A percentile compares a stretch with the other conserved stretches of the same genome.
These are phyloP conservation scores for Graphilbum fragrans DNA, from an alignment of 2,329 filamentous ascomycete genomes.

Conservation along the genomic window DNA sequence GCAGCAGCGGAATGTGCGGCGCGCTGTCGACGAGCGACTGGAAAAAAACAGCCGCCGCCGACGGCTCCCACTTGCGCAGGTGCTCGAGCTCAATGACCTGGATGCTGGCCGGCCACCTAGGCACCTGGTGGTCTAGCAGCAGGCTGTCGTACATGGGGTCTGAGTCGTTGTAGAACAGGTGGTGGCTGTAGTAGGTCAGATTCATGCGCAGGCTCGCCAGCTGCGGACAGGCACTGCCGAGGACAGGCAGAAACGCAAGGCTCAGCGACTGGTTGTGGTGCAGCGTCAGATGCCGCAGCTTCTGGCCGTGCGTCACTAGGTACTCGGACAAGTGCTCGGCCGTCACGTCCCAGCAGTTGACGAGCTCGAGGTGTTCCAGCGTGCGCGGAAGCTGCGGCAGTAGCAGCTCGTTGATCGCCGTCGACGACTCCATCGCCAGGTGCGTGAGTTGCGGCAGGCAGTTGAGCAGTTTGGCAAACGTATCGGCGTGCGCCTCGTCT, in stretches of 20 bases:
- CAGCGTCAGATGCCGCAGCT: slow-evolving; percentile 56
- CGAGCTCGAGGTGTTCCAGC: slow-evolving; percentile 57
- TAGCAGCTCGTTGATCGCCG: slow-evolving; percentile 54
- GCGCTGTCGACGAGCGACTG: slow-evolving; percentile 66
- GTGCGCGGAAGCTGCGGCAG: slow-evolving; percentile 55
- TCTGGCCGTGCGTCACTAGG: slow-evolving; percentile 52
- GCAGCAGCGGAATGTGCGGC: slow-evolving; percentile 50
- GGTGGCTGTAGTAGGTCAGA: slow-evolving; percentile 62
- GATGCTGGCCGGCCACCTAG: slow-evolving; percentile 66
- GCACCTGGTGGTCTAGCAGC: slow-evolving; percentile 51
- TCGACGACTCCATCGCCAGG: slow-evolving; percentile 64
- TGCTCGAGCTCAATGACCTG: slow-evolving; percentile 63
- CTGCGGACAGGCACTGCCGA: slow-evolving; percentile 57
- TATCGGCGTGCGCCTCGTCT: slow-evolving; percentile 17
- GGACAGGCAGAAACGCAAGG: slow-evolving; percentile 56
- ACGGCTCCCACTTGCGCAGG: slow-evolving; percentile 60
- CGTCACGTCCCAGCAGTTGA: slow-evolving; percentile 66
- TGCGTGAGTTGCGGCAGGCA: slow-evolving; percentile 51
- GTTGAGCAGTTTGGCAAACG: slow-evolving; percentile 33
- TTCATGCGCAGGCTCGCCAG: slow-evolving; percentile 66
- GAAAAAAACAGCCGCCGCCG: slow-evolving; percentile 66
- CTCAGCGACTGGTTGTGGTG: slow-evolving; percentile 71
- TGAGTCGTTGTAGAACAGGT: slow-evolving; percentile 55
- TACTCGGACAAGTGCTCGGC: slow-evolving; percentile 55
- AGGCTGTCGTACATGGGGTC: slow-evolving; percentile 64